Percentiles rank a stretch among this genome's conserved stretches.
Evolutionary conservation across 2,329 filamentous ascomycete species (phyloP).

Genomic region (Knufia petricola): DNA sequence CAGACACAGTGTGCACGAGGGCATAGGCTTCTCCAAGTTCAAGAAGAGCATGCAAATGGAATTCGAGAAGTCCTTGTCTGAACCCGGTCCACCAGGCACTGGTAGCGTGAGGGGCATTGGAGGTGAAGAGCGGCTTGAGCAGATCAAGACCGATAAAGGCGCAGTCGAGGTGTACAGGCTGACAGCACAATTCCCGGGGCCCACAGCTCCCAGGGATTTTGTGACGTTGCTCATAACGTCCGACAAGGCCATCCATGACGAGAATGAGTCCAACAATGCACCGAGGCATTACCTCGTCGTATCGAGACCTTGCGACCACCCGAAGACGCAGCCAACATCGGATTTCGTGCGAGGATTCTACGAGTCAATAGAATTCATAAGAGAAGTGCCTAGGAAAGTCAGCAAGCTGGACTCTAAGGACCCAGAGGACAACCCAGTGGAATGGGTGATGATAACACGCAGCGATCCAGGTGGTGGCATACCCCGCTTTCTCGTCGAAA

Average conservation of each 20-base stretch:
- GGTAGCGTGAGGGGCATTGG: conserved; percentile 77
- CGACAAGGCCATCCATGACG: conserved; percentile 30
- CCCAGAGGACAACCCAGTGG: conserved; percentile 55
- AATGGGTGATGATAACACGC: conserved; percentile 89
- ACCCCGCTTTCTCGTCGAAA: conserved; percentile 82
- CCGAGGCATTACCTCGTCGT: conserved; percentile 75
- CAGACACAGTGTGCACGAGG: conserved; percentile 70
- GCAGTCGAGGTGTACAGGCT: conserved; percentile 61
- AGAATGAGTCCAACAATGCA: conserved; percentile 16
- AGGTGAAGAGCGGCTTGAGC: conserved; percentile 64
- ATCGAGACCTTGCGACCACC: conserved; percentile 73
- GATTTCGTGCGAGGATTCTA: conserved; percentile 79
- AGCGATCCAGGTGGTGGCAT: conserved; percentile 84
- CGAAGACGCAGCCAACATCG: conserved; percentile 56
- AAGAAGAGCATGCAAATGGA: conserved; percentile 66
- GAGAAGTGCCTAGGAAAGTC: conserved; percentile 60
- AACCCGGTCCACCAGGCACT: conserved; percentile 58
- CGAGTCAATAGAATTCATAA: conserved; percentile 83
- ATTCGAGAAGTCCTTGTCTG: conserved; percentile 66
- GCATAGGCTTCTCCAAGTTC: conserved; percentile 67
- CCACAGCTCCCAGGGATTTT: conserved; percentile 80
- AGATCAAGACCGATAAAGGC: conserved; percentile 37
- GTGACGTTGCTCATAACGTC: conserved; percentile 68
- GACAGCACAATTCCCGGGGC: conserved; percentile 81
- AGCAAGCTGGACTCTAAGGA: conserved; percentile 29